phyloP scores from a whole-genome alignment of 257 asterid species.

The Misopates orontium region DNA sequence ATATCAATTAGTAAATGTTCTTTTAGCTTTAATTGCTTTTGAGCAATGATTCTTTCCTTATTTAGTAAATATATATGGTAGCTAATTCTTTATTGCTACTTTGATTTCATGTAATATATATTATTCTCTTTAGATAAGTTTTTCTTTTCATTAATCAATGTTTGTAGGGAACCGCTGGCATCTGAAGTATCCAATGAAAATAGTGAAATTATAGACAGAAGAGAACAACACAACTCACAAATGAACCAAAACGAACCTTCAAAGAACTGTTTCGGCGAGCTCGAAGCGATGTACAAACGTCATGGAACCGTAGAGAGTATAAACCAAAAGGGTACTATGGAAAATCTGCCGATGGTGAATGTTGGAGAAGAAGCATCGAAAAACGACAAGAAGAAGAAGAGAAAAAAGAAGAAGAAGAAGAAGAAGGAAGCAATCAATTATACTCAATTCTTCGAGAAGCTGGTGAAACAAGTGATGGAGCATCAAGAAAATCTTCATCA shows the following conservation, averaged over 20 bases:
- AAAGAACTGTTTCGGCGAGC: slow-evolving; percentile 52
- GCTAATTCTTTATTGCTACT: too few relatives aligned
- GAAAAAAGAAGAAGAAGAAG: slow-evolving; percentile 31
- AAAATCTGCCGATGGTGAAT: slow-evolving; percentile 11
- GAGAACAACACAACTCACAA: slow-evolving; percentile 32
- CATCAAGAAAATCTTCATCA: slow-evolving; percentile 52
- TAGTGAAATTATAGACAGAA: slow-evolving; percentile 45
- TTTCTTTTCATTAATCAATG: background rate
- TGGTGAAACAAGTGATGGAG: slow-evolving; percentile 48
- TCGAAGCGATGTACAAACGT: slow-evolving; percentile 57
- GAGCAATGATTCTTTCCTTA: background rate
- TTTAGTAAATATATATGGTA: background rate
- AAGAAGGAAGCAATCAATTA: slow-evolving; percentile 3
- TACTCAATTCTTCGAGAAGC: slow-evolving; percentile 36
- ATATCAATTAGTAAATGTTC: too few relatives aligned
- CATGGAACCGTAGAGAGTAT: slow-evolving; percentile 27
- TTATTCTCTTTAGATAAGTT: background rate
- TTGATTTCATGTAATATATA: slow-evolving; percentile 1
- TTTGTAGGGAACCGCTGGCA: slow-evolving; percentile 55
- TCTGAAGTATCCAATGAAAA: slow-evolving; percentile 50
- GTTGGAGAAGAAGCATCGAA: slow-evolving; percentile 22
- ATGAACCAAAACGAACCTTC: slow-evolving; percentile 32
- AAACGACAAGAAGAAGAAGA: slow-evolving; percentile 30
- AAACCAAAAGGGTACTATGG: slow-evolving; percentile 40
- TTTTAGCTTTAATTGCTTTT: too few relatives aligned